These are phyloP conservation scores for Canariomyces notabilis DNA, from an alignment of 2,329 filamentous ascomycete species.

Conservation along the genomic window DNA sequence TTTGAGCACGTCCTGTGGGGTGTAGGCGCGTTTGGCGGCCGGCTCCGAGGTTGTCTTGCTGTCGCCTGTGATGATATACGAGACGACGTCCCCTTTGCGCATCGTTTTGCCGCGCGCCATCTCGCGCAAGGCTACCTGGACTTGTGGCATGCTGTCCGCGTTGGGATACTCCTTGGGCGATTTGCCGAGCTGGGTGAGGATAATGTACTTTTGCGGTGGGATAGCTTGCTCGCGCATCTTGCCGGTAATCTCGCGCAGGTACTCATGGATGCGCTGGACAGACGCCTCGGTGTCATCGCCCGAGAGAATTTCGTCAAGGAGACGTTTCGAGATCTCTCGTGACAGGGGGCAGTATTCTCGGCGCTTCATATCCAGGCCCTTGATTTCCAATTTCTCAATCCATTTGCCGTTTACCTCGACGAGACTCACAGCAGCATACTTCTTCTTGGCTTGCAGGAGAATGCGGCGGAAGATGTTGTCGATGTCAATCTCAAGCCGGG, in stretches of 20 bases:
- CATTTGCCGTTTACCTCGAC: constrained; percentile 85
- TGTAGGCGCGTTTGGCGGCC: constrained; percentile 83
- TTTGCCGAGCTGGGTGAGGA: constrained; percentile 96
- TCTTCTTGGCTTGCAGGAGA: constrained; percentile 95
- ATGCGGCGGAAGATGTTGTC: constrained; percentile 95
- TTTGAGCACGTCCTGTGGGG: constrained; percentile 79
- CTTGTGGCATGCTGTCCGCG: constrained; percentile 90
- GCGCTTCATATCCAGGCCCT: constrained; percentile 95
- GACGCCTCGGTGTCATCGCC: constrained; percentile 88
- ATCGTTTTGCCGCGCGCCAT: constrained; percentile 81
- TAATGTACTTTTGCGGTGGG: constrained; percentile 84
- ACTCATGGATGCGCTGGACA: constrained; percentile 86
- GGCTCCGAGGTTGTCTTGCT: constrained; percentile 56
- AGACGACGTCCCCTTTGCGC: constrained; percentile 91
- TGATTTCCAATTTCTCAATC: constrained; percentile 92
- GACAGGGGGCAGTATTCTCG: constrained; percentile 94
- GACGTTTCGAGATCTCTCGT: constrained; percentile 85
- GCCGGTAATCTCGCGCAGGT: constrained; percentile 74
- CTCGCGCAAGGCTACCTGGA: constrained; percentile 88
- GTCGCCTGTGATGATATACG: constrained; percentile 85
- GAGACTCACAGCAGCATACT: constrained; percentile 95
- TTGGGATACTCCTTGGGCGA: constrained; percentile 91
- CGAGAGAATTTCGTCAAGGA: constrained; percentile 91
- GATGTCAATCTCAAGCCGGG: constrained; percentile 91
- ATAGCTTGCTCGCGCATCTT: constrained; percentile 81